Conservation (phyloP, 2,329 filamentous ascomycete genomes). For the Dactylella cylindrospora region DNA sequence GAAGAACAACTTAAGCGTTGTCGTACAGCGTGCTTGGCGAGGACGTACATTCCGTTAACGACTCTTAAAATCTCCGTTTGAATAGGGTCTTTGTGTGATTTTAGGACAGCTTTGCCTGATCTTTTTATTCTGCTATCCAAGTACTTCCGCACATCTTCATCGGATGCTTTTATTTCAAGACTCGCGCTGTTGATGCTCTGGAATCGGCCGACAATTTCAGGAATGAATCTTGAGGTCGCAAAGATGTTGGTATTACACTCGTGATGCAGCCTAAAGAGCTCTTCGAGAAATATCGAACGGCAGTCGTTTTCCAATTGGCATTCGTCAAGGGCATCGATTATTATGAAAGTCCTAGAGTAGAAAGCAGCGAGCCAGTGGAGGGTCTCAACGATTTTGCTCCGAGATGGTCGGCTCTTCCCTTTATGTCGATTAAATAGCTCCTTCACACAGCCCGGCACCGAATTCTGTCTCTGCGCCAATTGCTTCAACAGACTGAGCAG, state of each 20-base stretch:
- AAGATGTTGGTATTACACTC: constrained; percentile 1
- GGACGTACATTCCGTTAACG: constrained; percentile 12
- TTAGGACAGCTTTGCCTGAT: background rate
- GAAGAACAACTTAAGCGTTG: too few species aligned
- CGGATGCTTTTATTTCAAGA: background rate
- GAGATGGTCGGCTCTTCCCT: background rate
- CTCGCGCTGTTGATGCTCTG: background rate
- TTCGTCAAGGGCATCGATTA: constrained; percentile 14
- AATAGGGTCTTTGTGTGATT: background rate
- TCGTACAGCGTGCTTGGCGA: too few species aligned
- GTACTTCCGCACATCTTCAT: background rate
- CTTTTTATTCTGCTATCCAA: background rate
- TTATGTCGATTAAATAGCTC: constrained; percentile 31
- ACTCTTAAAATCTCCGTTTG: background rate
- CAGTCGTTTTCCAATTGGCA: background rate
- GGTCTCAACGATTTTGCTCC: background rate
- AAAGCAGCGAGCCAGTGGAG: background rate
- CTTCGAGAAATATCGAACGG: background rate
- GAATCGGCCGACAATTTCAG: constrained; percentile 44
- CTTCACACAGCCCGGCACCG: background rate
- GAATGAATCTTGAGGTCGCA: constrained; percentile 45
- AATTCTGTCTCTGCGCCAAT: background rate
- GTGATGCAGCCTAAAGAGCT: background rate
- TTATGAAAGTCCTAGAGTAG: constrained; percentile 8
- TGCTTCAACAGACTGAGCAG: constrained; percentile 1